phyloP scores from a whole-genome alignment of 768 basidiomycete genomes.

The Serendipita sp. region DNA sequence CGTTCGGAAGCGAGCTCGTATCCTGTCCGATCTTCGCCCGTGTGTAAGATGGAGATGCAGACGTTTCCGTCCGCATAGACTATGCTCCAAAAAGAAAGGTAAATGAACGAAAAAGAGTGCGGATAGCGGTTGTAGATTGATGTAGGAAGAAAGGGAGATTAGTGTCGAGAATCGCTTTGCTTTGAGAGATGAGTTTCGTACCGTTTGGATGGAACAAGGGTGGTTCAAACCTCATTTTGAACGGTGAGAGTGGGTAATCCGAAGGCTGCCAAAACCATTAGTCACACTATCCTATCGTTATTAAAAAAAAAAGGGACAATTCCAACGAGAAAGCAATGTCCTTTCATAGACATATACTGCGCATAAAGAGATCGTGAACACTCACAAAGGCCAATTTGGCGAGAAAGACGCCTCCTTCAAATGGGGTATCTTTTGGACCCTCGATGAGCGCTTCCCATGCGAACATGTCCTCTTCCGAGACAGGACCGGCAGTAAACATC shows the following conservation, averaged over 20 bases:
- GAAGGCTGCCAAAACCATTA: constrained; percentile 35
- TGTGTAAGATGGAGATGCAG: constrained; percentile 95
- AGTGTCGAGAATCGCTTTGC: neutral
- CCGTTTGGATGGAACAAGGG: constrained; percentile 96
- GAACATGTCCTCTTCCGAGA: constrained; percentile 87
- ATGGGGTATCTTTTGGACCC: constrained; percentile 89
- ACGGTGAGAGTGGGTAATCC: constrained; percentile 94
- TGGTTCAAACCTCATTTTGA: constrained; percentile 99
- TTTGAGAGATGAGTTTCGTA: constrained; percentile 26
- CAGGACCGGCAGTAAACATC: constrained; percentile 92
- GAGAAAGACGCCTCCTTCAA: constrained; percentile 89
- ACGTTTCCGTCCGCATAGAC: constrained; percentile 95
- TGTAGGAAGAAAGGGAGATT: too few species aligned
- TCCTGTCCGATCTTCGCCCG: constrained; percentile 61
- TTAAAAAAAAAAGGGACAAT: constrained; percentile 18
- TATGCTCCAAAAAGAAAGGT: constrained; percentile 18
- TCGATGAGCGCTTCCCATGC: constrained; percentile 91
- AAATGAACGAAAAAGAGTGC: too few species aligned
- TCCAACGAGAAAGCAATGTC: too few species aligned
- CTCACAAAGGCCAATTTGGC: constrained; percentile 86
- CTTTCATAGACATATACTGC: neutral
- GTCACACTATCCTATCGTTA: too few species aligned
- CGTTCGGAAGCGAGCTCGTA: constrained; percentile 92
- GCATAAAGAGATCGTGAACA: constrained; percentile 12
- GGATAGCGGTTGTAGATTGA: too few species aligned